Base-by-base conservation (phyloP, 768 basidiomycete genomes). In the Tricholoma flavovirens region DNA sequence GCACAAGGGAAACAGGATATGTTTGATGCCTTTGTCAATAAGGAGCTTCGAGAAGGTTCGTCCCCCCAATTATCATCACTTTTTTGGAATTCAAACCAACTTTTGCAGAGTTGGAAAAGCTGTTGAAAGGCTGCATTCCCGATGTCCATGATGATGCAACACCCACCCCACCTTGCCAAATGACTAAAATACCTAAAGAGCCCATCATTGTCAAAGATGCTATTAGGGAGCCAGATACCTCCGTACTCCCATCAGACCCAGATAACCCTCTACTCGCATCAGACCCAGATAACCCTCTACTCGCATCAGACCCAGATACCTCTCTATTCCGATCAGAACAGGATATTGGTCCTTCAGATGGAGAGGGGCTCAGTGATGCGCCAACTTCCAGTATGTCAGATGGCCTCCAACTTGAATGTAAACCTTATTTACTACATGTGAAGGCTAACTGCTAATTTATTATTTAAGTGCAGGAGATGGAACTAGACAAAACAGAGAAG, bases 1-100 rank as follows among this genome's bases (percentile, higher is more conserved):
- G 61, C 61, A 2, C 42, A 48, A 2, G 55, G 49, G 4, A 64
- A 64, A 24, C 49, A 50, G 12, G 56, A 61, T 26, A 43, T 57
- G 29, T 58, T 55, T n/a, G 51, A 64, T 4, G 58, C 56, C 2
- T 64, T 26, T 26, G 24, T 26, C 24, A 26, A 26, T 26, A 26
- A 26, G 24, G 24, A 26, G 24, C 24, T 26, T 26, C 24, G 24
- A 26, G 24, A 26, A 26, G 24, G 24, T 26, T 5, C 12, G 54
- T 42, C n/a, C 22, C 17, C 17, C 4, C 17, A 15, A 9, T 38
- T 11, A 2, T 48, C 33, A 9, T 38, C n/a, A 38, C n/a, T n/a
- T 14, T 14, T 38, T 38, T 3, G 11, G 3, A 14, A 38, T 38
- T 38, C 36, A 38, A 38, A 38, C 36, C 14, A 12, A 15, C 24